Percentiles rank a stretch among this genome's conserved stretches.
These are phyloP conservation scores for Aegilops bicornis DNA, from an alignment of 176 grass and related monocot genomes.

Conservation along the genomic window DNA sequence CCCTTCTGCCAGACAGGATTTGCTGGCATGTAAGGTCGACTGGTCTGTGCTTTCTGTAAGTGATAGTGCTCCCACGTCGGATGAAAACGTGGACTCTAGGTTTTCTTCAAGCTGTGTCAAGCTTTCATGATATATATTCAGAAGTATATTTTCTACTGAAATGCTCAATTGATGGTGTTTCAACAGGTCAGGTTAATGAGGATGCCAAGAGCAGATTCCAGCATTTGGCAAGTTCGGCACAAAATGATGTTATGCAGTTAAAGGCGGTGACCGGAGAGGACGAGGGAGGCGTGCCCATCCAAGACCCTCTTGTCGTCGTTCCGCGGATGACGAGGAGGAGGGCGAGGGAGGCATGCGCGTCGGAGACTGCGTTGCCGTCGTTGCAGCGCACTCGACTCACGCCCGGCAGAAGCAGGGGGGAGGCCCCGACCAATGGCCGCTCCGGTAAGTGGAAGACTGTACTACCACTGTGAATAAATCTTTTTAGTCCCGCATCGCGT, in stretches of 20 bases:
- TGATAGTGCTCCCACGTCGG: not conserved
- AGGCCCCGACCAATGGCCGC: not conserved
- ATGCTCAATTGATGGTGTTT: not conserved
- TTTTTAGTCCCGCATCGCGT: not conserved
- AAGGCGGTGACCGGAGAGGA: not conserved
- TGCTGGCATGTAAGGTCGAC: no score
- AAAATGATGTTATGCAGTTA: conserved; percentile 70
- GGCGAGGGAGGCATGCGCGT: not conserved
- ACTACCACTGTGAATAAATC: not conserved
- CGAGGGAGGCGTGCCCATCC: no score
- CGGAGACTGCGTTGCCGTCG: not conserved
- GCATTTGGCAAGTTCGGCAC: conserved; percentile 58
- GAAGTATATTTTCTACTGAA: not conserved
- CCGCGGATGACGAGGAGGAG: no score
- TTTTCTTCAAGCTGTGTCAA: not conserved
- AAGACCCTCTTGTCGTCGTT: no score
- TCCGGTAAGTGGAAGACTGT: not conserved
- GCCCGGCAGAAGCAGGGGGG: not conserved
- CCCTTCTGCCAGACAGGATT: no score
- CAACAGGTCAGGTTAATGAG: conserved; percentile 69
- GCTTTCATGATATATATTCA: not conserved
- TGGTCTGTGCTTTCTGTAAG: not conserved
- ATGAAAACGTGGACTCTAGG: not conserved
- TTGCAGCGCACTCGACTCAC: not conserved
- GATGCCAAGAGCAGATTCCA: conserved; percentile 71